These are phyloP conservation scores for Fulvia fulva DNA, from an alignment of 2,329 filamentous ascomycete genomes.

Conservation along the genomic window DNA sequence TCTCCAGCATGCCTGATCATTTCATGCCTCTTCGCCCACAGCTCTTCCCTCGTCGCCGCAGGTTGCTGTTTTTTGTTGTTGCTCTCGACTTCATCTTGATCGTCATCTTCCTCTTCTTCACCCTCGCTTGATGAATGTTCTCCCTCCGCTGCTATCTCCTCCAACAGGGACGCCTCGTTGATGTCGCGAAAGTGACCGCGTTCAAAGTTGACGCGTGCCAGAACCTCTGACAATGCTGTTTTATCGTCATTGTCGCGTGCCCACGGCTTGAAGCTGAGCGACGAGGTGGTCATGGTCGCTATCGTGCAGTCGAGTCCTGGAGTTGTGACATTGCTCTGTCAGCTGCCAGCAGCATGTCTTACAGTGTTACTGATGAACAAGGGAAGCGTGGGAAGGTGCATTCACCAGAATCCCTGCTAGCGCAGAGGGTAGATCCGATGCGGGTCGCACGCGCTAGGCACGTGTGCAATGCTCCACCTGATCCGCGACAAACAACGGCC, in stretches of 20 bases:
- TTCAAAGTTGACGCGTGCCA: conserved; percentile 72
- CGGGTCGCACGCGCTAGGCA: not conserved
- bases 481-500: not conserved
- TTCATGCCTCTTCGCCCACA: conserved; percentile 38
- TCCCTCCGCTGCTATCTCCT: conserved; percentile 58
- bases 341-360: not conserved
- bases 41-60: conserved; percentile 34
- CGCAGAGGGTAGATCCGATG: too few species aligned
- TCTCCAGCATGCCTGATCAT: conserved; percentile 38
- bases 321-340: not conserved
- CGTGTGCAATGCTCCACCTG: not conserved
- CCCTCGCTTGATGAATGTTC: conserved; percentile 39
- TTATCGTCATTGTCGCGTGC: conserved; percentile 53
- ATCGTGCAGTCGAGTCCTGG: not conserved
- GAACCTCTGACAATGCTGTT: conserved; percentile 67
- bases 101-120: conserved; percentile 45
- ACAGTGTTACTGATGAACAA: too few species aligned
- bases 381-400: too few species aligned
- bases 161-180: conserved; percentile 66
- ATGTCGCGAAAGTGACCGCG: conserved; percentile 79
- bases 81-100: conserved; percentile 35
- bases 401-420: too few species aligned
- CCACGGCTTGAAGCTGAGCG: conserved; percentile 62
- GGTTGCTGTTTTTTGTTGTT: conserved; percentile 12
- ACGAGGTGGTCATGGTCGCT: conserved; percentile 13